These are phyloP conservation scores for Prunus mongolica DNA, from an alignment of 306 rosid genomes.

Conservation along the genomic window DNA sequence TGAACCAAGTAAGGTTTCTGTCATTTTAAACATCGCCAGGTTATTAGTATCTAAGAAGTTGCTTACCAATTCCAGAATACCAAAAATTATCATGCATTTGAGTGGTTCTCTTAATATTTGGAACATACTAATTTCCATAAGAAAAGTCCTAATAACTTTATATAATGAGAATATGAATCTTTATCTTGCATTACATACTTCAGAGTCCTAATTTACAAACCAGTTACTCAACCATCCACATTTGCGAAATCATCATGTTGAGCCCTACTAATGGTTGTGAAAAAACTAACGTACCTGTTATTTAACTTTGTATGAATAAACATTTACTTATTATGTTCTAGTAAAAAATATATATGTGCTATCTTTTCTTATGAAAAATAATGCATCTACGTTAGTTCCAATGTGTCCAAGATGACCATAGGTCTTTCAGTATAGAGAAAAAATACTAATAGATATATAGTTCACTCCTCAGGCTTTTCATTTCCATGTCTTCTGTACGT, in stretches of 20 bases:
- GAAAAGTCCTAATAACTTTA: background rate
- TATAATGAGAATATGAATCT: background rate
- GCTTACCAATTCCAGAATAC: background rate
- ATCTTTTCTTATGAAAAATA: no score
- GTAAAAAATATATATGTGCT: no score
- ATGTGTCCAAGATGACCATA: no score
- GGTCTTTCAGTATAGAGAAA: no score
- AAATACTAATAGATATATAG: background rate
- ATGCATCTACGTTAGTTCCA: no score
- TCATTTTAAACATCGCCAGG: constrained; percentile 11
- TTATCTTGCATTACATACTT: background rate
- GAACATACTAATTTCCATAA: background rate
- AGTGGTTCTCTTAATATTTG: background rate
- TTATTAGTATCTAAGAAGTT: background rate
- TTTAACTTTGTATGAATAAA: no score
- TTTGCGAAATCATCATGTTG: no score
- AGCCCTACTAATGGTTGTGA: no score
- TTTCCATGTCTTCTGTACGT: background rate
- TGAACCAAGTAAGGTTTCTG: constrained; percentile 87
- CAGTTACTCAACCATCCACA: no score
- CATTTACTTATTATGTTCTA: no score
- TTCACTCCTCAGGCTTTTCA: background rate
- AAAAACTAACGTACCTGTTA: no score
- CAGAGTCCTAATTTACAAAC: no score
- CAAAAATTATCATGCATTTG: background rate